Conservation (phyloP, 2,329 filamentous ascomycete species). For the Pochonia chlamydosporia region DNA sequence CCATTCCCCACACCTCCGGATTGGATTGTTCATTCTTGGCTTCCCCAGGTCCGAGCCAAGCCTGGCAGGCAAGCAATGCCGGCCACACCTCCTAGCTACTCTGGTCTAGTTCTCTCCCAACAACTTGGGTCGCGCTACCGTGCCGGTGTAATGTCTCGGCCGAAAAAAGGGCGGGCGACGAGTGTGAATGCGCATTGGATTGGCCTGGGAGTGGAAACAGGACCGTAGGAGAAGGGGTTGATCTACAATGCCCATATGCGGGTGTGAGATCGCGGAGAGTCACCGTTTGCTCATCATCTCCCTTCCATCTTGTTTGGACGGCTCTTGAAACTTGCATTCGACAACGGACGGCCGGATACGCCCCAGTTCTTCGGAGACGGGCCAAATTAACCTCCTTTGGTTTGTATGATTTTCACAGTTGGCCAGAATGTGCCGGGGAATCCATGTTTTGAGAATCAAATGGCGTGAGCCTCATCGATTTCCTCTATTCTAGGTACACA, state of each 20-base stretch:
- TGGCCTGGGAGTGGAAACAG: neutral
- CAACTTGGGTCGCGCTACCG: too few species aligned
- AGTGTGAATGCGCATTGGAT: too few species aligned
- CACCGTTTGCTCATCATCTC: too few species aligned
- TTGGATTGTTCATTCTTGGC: neutral
- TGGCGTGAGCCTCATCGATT: constrained; percentile 8
- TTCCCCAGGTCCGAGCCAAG: too few species aligned
- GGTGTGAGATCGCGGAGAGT: too few species aligned
- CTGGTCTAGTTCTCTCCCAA: too few species aligned
- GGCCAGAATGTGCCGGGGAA: too few species aligned
- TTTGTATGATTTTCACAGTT: too few species aligned
- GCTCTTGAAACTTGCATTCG: neutral
- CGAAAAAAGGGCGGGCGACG: constrained; percentile 1
- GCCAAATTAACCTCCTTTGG: too few species aligned
- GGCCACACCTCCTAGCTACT: too few species aligned
- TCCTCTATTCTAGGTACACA: constrained; percentile 7
- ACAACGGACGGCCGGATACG: neutral
- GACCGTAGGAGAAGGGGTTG: neutral
- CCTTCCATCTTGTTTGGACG: neutral
- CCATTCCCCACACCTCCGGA: too few species aligned
- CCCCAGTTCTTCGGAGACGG: neutral
- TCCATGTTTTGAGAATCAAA: neutral
- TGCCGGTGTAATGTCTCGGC: constrained; percentile 2
- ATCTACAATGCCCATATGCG: neutral
- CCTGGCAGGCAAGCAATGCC: too few species aligned